These are phyloP conservation scores for Ochromonas danica DNA, from an alignment of 108 stramenopile species.

Conservation along the genomic window DNA sequence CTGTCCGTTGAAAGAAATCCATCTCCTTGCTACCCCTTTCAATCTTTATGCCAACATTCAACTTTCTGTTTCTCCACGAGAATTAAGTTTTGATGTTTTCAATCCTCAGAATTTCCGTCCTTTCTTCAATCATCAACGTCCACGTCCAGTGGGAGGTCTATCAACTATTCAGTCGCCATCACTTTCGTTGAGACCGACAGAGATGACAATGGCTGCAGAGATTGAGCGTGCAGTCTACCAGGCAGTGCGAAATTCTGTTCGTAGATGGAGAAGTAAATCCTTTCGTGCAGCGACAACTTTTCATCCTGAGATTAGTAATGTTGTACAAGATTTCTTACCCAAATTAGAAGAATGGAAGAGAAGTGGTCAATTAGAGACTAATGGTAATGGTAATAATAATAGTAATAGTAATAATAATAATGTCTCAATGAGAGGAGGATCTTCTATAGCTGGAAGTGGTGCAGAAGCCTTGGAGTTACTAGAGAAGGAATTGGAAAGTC, in stretches of 20 bases:
- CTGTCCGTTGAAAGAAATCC: conserved; percentile 64
- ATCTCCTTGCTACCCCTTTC: conserved; percentile 54
- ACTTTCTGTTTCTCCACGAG: conserved; percentile 27
- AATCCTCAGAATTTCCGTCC: conserved; percentile 41
- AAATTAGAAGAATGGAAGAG: conserved; percentile 25
- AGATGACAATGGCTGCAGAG: not conserved
- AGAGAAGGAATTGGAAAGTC: too few relatives aligned
- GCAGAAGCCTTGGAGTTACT: too few relatives aligned
- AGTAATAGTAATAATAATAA: not conserved
- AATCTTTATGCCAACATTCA: conserved; percentile 61
- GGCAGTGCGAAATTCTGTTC: conserved; percentile 41
- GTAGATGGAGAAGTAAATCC: conserved; percentile 51
- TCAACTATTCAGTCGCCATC: conserved; percentile 36
- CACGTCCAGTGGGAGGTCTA: not conserved
- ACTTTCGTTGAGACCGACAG: conserved; percentile 18
- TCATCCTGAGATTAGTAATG: conserved; percentile 22
- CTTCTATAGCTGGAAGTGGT: too few relatives aligned
- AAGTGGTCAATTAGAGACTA: not conserved
- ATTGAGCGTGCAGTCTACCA: conserved; percentile 42
- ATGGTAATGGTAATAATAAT: not conserved
- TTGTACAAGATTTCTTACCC: not conserved
- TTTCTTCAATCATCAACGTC: conserved; percentile 11
- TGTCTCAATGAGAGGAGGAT: too few relatives aligned
- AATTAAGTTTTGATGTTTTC: conserved; percentile 46
- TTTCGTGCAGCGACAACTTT: conserved; percentile 32